Evolutionary conservation across 306 rosid species (phyloP), one percentile per base, ranked within the genome.

Genomic region (Fragaria vesca): DNA sequence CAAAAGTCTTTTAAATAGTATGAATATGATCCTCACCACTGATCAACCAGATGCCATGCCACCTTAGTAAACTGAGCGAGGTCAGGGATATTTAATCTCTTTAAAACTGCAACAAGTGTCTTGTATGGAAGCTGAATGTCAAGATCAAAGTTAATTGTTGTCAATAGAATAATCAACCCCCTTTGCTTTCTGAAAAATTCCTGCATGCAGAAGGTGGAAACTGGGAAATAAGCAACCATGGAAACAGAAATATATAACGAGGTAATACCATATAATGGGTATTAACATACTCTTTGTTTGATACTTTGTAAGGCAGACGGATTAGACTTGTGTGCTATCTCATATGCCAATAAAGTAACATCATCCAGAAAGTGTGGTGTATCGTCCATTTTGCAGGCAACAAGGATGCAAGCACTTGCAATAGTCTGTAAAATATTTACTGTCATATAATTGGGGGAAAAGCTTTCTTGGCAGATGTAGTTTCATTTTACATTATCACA

Each of bases 31-130:
- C 58, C 77, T 60, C 82, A 87, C 89, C 87, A 83, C 46, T 81
- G 87, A 76, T 83, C 85, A 32, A 88, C 79, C 83, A 83, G 85
- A 83, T 83, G 83, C 89, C 88, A 85, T 24, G 91, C 89, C 42
- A 78, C 80, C 81, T 79, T 79, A 15, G 80, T 76, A 78, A 51
- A 17, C n/a, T 51, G 6, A 16, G 57, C 17, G 8, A 88, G 87
- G 69, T 72, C 78, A 60, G 74, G 55, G 36, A 55, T n/a, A 48
- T 76, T 75, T 73, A 87, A 82, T 73, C 45, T 81, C 79, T 81
- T 87, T 58, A 85, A 63, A 61, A 87, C 87, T 13, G 76, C 3
- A 69, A 81, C 85, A 51, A 87, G 89, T 6, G 80, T 86, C 66
- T 81, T 73, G 83, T 87, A 87, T 50, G 89, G 87, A 78, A 82